Evolutionary conservation across 192 early-diverging fungal species (phyloP), one percentile per base, ranked within the genome.

Genomic region (Umbelopsis sp.): DNA sequence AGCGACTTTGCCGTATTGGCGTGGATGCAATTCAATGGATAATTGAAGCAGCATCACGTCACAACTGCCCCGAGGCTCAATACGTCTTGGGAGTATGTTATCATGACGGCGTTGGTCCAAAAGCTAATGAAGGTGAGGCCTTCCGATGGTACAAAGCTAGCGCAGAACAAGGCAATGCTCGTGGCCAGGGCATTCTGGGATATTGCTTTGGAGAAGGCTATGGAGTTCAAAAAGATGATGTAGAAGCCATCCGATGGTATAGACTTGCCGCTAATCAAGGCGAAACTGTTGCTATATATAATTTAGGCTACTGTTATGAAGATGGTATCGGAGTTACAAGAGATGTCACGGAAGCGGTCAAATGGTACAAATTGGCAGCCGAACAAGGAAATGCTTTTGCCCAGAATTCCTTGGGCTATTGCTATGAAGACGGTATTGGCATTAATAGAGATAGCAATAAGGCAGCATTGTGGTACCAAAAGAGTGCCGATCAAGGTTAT

Each of bases 391-490:
- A 92, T 71, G 89, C 90, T 3, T 79, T 91, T 20, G 93, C 91
- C 11, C 89, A 91, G 52, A 92, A 93, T 74, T 91, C 88, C 49
- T 80, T 95, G 13, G 93, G 92, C 6, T 90, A 91, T 72, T 81
- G 92, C 49, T 93, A 89, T 71, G 92, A 93, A 70, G 90, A 93
- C 81, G 93, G 92, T 1, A 78, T 89, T 16, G 93, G 91, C 7
- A 76, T 81, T 4, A 68, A 68, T 30, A 77, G 85, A 48, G 80
- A 87, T 61, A 74, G 84, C 55, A 67, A 84, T 53, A 77, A 88
- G 22, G 80, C 87, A 53, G 89, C 87, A 15, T 71, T 82, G 20
- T 90, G 91, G 80, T 85, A 83, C 58, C 79, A 72, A 33, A 75
- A 81, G 37, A 81, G 80, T 9, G 81, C 84, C 11, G 72, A 81